A percentile compares a stretch with the other conserved stretches of the same genome.
These are phyloP conservation scores for Marsdenia floribunda DNA, from an alignment of 257 asterid species.

Conservation along the genomic window DNA sequence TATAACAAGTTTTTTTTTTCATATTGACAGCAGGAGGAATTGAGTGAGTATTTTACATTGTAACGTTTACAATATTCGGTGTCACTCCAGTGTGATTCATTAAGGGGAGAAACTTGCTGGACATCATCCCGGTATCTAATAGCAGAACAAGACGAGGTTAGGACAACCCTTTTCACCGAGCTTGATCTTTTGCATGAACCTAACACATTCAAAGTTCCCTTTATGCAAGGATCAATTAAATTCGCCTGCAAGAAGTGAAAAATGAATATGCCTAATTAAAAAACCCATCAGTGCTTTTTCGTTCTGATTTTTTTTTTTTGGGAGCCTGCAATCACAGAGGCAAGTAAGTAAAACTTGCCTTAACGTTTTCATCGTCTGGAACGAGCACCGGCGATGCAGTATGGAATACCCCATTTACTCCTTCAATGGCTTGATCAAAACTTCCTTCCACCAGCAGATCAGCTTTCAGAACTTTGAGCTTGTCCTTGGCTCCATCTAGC, in stretches of 20 bases:
- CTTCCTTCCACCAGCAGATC: constrained; percentile 71
- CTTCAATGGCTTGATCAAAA: constrained; percentile 71
- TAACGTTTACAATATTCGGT: constrained; percentile 57
- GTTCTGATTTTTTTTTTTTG: no score
- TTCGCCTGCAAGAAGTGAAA: constrained; percentile 45
- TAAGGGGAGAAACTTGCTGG: constrained; percentile 54
- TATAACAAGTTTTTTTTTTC: no score
- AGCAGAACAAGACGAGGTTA: constrained; percentile 91
- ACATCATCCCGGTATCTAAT: constrained; percentile 70
- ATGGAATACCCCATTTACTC: constrained; percentile 90
- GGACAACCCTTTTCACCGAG: constrained; percentile 65
- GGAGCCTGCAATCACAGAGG: no score
- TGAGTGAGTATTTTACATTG: constrained; percentile 41
- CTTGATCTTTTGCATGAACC: constrained; percentile 66
- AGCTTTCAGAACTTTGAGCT: constrained; percentile 71
- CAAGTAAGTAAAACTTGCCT: constrained; percentile 31
- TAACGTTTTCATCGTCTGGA: constrained; percentile 45
- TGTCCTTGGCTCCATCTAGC: constrained; percentile 81
- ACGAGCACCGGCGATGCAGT: constrained; percentile 86
- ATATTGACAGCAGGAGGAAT: no score
- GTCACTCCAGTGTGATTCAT: constrained; percentile 93
- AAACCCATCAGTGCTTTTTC: no score
- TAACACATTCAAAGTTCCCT: constrained; percentile 81
- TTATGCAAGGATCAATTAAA: constrained; percentile 70
- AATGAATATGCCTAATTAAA: background rate